Conservation (phyloP, 208 protist genomes). For the Crithidia fasciculata region DNA sequence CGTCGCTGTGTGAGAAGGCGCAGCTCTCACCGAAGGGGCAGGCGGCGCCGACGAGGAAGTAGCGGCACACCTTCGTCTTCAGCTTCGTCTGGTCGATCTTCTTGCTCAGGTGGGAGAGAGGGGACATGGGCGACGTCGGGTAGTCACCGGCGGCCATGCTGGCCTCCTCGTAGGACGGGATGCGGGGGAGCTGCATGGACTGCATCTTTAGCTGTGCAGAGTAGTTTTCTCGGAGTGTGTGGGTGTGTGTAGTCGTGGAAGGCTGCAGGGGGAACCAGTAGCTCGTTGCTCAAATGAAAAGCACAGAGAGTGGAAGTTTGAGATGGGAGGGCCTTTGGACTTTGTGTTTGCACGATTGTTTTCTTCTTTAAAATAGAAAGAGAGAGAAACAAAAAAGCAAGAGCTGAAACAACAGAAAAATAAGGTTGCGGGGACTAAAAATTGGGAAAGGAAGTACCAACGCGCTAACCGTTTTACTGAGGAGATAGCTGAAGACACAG, state of each 20-base stretch:
- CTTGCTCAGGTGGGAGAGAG: constrained; percentile 31
- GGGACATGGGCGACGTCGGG: constrained; percentile 29
- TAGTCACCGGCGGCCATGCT: constrained; percentile 35
- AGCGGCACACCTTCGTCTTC: constrained; percentile 89
- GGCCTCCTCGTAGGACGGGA: constrained; percentile 43
- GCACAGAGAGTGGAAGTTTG: too few relatives aligned
- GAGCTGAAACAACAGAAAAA: too few relatives aligned
- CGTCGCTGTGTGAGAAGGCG: constrained; percentile 86
- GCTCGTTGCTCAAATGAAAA: not conserved
- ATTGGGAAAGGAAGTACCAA: too few relatives aligned
- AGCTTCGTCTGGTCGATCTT: constrained; percentile 87
- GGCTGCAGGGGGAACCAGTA: not conserved
- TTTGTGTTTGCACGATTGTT: not conserved
- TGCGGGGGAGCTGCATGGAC: constrained; percentile 31
- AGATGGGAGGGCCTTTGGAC: too few relatives aligned
- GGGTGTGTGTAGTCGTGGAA: not conserved
- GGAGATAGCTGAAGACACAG: too few relatives aligned
- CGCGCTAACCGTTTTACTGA: too few relatives aligned
- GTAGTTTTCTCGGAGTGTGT: not conserved
- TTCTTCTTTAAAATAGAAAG: not conserved
- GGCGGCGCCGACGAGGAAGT: constrained; percentile 63
- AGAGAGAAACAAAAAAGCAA: too few relatives aligned
- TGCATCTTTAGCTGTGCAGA: not conserved
- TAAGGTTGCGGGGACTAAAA: too few relatives aligned
- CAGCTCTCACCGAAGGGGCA: constrained; percentile 87